phyloP scores from a whole-genome alignment of 2,329 filamentous ascomycete species.

The Colletotrichum abscissum region DNA sequence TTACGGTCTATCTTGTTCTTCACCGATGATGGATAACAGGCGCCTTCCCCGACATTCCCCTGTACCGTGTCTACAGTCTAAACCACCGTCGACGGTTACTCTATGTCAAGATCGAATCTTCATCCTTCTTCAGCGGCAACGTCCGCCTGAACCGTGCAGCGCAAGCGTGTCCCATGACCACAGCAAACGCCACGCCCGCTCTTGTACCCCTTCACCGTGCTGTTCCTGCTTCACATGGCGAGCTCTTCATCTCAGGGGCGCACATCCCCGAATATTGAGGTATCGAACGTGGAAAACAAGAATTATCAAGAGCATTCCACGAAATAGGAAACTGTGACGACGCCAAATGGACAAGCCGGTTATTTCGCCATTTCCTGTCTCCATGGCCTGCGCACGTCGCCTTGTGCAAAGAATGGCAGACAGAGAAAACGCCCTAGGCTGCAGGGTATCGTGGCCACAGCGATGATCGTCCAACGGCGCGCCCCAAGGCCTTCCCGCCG shows the following conservation, averaged over 20 bases:
- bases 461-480: neutral
- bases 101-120: neutral
- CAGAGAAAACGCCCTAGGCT: neutral
- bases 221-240: neutral
- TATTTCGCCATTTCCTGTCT: neutral
- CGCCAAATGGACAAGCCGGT: neutral
- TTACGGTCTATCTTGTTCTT: too few relatives aligned
- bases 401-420: neutral
- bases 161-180: slow-evolving; percentile 5
- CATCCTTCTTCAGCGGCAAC: neutral
- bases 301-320: neutral
- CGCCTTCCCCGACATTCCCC: neutral
- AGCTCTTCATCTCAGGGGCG: too few relatives aligned
- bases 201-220: neutral
- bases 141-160: slow-evolving; percentile 8
- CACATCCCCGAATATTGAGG: neutral
- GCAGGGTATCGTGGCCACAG: neutral
- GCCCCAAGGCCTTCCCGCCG: neutral
- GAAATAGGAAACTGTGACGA: neutral
- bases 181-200: neutral
- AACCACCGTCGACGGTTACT: too few relatives aligned
- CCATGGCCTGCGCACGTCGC: neutral
- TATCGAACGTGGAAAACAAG: neutral
- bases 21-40: neutral
- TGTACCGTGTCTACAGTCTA: too few relatives aligned